phyloP scores from a whole-genome alignment of 441 rosid species.

The Aquilaria agallochum region DNA sequence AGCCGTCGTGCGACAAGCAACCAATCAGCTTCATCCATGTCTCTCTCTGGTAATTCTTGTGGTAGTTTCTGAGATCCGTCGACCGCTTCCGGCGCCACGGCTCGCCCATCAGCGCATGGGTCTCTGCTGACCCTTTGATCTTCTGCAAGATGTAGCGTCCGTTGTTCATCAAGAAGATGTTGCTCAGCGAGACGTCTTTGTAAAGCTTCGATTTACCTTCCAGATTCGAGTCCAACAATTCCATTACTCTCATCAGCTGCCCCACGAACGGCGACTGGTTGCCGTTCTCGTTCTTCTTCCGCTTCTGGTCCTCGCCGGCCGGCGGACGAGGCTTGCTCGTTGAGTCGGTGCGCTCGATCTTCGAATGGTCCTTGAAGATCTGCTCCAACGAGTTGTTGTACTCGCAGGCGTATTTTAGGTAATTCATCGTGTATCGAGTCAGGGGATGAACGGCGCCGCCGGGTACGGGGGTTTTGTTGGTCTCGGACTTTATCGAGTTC shows the following conservation, averaged over 20 bases:
- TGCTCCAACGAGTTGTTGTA: constrained; percentile 75
- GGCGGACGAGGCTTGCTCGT: constrained; percentile 19
- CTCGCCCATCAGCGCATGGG: constrained; percentile 54
- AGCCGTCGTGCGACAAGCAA: constrained; percentile 64
- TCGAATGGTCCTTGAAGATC: constrained; percentile 67
- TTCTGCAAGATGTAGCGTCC: constrained; percentile 87
- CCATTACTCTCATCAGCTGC: constrained; percentile 64
- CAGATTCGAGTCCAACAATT: constrained; percentile 52
- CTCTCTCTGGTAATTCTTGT: constrained; percentile 78
- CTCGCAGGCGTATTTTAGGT: constrained; percentile 73
- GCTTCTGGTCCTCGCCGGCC: constrained; percentile 10
- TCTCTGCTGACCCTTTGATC: constrained; percentile 67
- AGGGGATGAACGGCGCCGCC: constrained; percentile 92
- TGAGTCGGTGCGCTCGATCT: constrained; percentile 57
- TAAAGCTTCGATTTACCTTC: constrained; percentile 69
- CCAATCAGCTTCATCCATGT: constrained; percentile 75
- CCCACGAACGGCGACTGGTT: constrained; percentile 47
- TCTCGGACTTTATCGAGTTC: constrained; percentile 65
- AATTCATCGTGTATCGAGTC: constrained; percentile 89
- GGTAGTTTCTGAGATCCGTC: constrained; percentile 63
- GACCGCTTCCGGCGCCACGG: constrained; percentile 71
- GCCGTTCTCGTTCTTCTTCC: constrained; percentile 4
- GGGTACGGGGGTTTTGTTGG: constrained; percentile 64
- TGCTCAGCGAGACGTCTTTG: constrained; percentile 50
- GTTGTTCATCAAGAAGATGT: constrained; percentile 94